Conservation (phyloP, 352 stramenopile species). For the Phytophthora brassicae region DNA sequence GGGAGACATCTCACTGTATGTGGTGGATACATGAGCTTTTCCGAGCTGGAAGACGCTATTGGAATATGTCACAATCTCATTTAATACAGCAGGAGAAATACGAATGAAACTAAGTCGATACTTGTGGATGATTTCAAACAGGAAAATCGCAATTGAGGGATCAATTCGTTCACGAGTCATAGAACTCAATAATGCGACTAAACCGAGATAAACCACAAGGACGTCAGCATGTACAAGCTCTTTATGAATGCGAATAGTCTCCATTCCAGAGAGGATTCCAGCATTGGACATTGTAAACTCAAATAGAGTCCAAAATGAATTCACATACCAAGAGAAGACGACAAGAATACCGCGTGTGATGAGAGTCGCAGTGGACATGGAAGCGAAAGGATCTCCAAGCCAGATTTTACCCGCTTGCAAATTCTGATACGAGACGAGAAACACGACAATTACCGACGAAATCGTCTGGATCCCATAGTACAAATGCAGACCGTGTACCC, state of each 20-base stretch:
- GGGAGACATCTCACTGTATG: neutral
- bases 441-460: slow-evolving; percentile 25
- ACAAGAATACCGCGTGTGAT: slow-evolving; percentile 19
- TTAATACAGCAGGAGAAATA: neutral
- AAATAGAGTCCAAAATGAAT: slow-evolving; percentile 34
- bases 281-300: slow-evolving; percentile 30
- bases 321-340: slow-evolving; percentile 29
- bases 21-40: neutral
- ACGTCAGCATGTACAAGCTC: slow-evolving; percentile 35
- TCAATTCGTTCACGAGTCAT: slow-evolving; percentile 28
- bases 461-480: slow-evolving; percentile 29
- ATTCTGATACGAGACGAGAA: slow-evolving; percentile 29
- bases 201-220: slow-evolving; percentile 22
- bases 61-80: slow-evolving; percentile 11
- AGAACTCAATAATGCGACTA: slow-evolving; percentile 12
- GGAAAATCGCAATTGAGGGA: slow-evolving; percentile 12
- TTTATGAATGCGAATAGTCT: slow-evolving; percentile 19
- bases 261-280: neutral
- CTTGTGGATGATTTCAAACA: slow-evolving; percentile 23
- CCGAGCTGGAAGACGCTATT: slow-evolving; percentile 6
- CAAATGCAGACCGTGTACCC: slow-evolving; percentile 37
- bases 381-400: slow-evolving; percentile 41
- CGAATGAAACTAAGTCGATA: slow-evolving; percentile 3
- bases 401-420: slow-evolving; percentile 32
- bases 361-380: slow-evolving; percentile 29